Conservation (phyloP, 129 eudicot species). For the Helianthus tuberosus region DNA sequence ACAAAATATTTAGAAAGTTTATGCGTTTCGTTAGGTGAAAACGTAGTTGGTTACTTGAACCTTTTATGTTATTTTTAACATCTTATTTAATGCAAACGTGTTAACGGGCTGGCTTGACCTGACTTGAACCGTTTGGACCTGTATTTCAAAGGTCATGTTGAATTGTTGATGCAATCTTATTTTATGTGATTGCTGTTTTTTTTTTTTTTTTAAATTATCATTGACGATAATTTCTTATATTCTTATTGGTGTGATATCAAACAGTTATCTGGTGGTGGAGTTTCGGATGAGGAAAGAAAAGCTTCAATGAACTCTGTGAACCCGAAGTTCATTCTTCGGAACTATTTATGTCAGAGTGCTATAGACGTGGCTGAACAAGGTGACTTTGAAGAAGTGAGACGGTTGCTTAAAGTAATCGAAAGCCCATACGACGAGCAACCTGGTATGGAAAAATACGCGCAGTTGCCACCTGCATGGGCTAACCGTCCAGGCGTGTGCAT, state of each 20-base stretch:
- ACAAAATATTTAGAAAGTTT: background rate
- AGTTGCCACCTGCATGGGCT: slow-evolving; percentile 99
- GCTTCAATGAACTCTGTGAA: slow-evolving; percentile 76
- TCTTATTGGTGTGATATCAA: background rate
- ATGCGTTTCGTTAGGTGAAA: too few species aligned
- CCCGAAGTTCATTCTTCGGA: slow-evolving; percentile 87
- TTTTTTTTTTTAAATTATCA: background rate
- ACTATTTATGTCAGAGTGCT: slow-evolving; percentile 92
- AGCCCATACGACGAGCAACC: slow-evolving; percentile 94
- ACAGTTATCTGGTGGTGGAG: slow-evolving; percentile 69
- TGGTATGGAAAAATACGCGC: slow-evolving; percentile 96
- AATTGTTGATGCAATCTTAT: background rate
- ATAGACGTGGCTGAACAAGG: slow-evolving; percentile 94
- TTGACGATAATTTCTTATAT: background rate
- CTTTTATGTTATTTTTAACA: background rate
- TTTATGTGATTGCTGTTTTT: background rate
- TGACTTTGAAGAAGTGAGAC: slow-evolving; percentile 81
- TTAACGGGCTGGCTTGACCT: background rate
- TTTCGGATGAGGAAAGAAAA: slow-evolving; percentile 75
- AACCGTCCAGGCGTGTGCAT: slow-evolving; percentile 96
- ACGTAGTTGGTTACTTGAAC: background rate
- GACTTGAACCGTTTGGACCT: background rate
- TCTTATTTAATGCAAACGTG: slow-evolving; percentile 2
- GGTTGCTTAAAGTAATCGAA: slow-evolving; percentile 79
- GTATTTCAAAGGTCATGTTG: background rate